Conservation (phyloP, 768 basidiomycete genomes). For the Lactarius indigo region DNA sequence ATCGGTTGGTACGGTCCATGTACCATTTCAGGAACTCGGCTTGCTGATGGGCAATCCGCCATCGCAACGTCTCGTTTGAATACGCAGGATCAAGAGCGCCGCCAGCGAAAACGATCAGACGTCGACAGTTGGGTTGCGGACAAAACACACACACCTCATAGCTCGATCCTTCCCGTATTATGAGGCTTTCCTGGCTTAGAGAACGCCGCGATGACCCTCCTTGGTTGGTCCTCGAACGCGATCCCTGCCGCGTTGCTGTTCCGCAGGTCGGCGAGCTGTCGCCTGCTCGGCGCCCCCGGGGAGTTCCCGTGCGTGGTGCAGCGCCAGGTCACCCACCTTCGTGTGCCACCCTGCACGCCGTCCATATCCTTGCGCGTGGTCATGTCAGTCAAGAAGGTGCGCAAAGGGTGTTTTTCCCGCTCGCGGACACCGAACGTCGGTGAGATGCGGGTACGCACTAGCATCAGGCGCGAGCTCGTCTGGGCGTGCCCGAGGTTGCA, state of each 20-base stretch:
- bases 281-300: constrained; percentile 40
- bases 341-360: no score
- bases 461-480: no score
- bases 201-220: constrained; percentile 69
- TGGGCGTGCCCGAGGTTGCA: no score
- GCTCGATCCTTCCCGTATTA: constrained; percentile 41
- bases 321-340: background rate
- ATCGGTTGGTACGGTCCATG: background rate
- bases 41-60: background rate
- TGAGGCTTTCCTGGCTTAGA: constrained; percentile 77
- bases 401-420: constrained; percentile 61
- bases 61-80: background rate
- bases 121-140: background rate
- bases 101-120: background rate
- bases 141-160: constrained; percentile 65
- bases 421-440: constrained; percentile 50
- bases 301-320: constrained; percentile 31
- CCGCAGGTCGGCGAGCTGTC: constrained; percentile 65
- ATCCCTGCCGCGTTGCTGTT: constrained; percentile 67
- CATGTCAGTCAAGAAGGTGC: constrained; percentile 41
- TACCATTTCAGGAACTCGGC: background rate
- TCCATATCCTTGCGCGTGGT: background rate
- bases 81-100: no score
- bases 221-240: constrained; percentile 76
- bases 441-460: no score